A percentile compares a stretch with the other conserved stretches of the same genome.
phyloP scores from a whole-genome alignment of 805 yeast genomes.

The Starmerella tilneyi region DNA sequence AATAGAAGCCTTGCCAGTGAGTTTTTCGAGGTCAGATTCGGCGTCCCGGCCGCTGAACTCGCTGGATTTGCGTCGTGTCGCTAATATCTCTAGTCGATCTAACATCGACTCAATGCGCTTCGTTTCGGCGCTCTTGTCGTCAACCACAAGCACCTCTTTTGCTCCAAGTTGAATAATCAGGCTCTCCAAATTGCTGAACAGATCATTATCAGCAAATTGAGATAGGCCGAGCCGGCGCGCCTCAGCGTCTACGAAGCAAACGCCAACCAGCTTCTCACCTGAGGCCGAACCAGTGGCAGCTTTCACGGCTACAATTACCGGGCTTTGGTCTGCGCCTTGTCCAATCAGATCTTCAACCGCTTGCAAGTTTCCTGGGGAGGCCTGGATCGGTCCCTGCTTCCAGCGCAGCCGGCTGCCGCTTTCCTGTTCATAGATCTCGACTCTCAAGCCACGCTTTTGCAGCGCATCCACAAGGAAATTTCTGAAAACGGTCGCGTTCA shows the following conservation, averaged over 20 bases:
- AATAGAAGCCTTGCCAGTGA: conserved; percentile 44
- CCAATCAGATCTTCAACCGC: conserved; percentile 62
- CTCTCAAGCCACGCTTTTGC: conserved; percentile 59
- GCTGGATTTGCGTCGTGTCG: conserved; percentile 47
- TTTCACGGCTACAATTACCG: conserved; percentile 48
- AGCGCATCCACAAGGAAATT: conserved; percentile 56
- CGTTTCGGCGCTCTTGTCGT: conserved; percentile 35
- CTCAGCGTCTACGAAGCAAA: conserved; percentile 68
- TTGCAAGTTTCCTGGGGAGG: conserved; percentile 86
- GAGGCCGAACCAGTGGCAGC: conserved; percentile 31
- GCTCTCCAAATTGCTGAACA: conserved; percentile 77
- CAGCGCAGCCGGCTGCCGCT: conserved; percentile 33
- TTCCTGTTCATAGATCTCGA: conserved; percentile 64
- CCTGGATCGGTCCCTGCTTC: conserved; percentile 46
- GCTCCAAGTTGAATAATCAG: conserved; percentile 80
- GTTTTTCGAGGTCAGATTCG: conserved; percentile 65
- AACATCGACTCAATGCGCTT: conserved; percentile 60
- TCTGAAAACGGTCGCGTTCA: conserved; percentile 64
- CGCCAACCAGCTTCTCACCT: conserved; percentile 53
- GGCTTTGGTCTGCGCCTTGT: conserved; percentile 37
- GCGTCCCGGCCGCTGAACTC: conserved; percentile 41
- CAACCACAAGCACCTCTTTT: conserved; percentile 61
- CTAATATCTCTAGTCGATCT: conserved; percentile 66
- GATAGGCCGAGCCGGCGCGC: conserved; percentile 55
- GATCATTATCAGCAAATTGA: conserved; percentile 79